Base-by-base conservation (phyloP, 768 basidiomycete species). In the Sutorius australiensis region DNA sequence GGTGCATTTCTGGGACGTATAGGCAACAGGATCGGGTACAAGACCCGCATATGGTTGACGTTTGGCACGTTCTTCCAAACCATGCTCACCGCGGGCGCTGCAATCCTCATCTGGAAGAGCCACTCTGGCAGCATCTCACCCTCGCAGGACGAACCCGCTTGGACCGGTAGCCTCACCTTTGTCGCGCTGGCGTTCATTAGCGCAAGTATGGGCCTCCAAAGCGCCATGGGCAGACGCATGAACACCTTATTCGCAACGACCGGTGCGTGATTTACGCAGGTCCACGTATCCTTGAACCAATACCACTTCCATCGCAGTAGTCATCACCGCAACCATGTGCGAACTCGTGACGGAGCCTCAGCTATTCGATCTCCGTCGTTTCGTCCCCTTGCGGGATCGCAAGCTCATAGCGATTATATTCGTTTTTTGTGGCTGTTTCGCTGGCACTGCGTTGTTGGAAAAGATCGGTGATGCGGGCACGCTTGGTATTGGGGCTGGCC, bases 191-290 rank as follows among this genome's bases (percentile, higher is more conserved):
- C 79, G 1, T 89, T 92, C 67, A 83, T 92, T 68, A 92, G 89
- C 57, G 86, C 68, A 77, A 60, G 60, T 47, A 67, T 97, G 61
- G 93, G 93, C 7, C 72, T 93, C 33, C 92, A 95, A 69, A 92
- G 92, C 19, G 89, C 92, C 66, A 75, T 89, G 71, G 90, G 85
- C 48, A 93, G 93, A 72, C 74, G 88, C 33, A 66, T 90, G 56
- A 86, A 86, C 61, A 86, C 86, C 10, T 85, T 89, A 66, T 92
- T 87, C 65, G 83, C 85, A 14, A 87, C 86, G 0, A 87, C 86
- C n/a, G 84, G 86, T 87, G 38, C 63, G 81, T 24, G 24, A 24
- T 24, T 24, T 4, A 24, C 24, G 24, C 24, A 4, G 24, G 24
- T 24, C 24, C 24, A 24, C 24, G 2, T 24, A 24, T 24, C 24